Base-by-base conservation (phyloP, 2,329 filamentous ascomycete species). In the Anisogramma anomala region DNA sequence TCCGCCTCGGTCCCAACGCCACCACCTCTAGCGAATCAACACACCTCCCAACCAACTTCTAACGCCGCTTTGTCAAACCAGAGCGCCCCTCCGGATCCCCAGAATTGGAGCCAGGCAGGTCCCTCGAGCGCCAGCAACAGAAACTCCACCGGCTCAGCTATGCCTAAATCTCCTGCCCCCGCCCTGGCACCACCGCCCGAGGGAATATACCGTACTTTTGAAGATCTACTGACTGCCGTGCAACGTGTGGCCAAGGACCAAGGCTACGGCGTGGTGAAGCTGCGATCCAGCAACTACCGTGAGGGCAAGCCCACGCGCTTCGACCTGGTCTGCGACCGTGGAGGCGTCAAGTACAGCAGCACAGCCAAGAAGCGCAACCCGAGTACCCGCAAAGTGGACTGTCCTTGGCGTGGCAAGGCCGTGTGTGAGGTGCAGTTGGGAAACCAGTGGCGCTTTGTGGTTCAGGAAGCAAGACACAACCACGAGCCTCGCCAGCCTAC, bases 351-450 rank as follows among this genome's bases (percentile, higher is more conserved):
- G 58, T 78, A 78, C 59, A 75, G 65, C 60, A 77, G 73, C 58
- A 78, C 74, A 1, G 74, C 74, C 6, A 77, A 77, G 65, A 78
- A 77, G 61, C 69, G 74, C 42, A 77, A 75, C 50, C 74, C 74
- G 1, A 76, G 71, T 40, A 78, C 74, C 32, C 72, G 74, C 54
- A 78, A 78, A 58, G 72, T 78, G 41, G 74, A 78, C 55, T 78
- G 74, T 42, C 74, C 74, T 9, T 78, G 74, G 62, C 70, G 72
- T 39, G 74, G 74, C 41, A 78, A 78, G 60, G 74, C 74, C 18
- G 74, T 78, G 17, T 78, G 74, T 48, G 74, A 78, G 53, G 74
- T 78, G 6, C 72, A 76, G 54, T 62, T 78, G 9, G 69, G 69
- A 31, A 75, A 77, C 47, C 73, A 77, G 56, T 78, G 74, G 74